Evolutionary conservation across 768 basidiomycete genomes (phyloP).

Genomic region (Psilocybe cubensis): DNA sequence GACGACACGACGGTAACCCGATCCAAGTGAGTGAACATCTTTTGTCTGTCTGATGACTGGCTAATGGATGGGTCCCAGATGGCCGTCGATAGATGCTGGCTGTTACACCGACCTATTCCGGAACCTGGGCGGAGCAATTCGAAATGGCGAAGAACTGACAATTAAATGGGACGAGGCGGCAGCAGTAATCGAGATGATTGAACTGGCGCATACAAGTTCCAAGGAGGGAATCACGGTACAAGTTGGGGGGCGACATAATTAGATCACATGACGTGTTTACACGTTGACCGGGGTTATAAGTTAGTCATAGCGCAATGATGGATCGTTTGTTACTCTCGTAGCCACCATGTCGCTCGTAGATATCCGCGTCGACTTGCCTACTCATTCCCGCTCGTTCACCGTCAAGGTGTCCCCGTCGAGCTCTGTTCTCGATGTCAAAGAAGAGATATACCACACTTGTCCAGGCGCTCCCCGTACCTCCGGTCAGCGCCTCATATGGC

Average conservation of each 20-base stretch:
- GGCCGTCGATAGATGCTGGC: conserved; percentile 64
- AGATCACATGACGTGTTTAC: conserved; percentile 30
- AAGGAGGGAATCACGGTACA: conserved; percentile 51
- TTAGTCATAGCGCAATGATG: background rate
- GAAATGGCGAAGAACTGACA: conserved; percentile 50
- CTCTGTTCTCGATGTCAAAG: conserved; percentile 68
- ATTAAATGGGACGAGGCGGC: conserved; percentile 80
- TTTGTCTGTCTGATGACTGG: background rate
- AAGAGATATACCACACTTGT: conserved; percentile 62
- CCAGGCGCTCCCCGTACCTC: conserved; percentile 65
- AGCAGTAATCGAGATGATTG: conserved; percentile 75
- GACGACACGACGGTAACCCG: conserved; percentile 46
- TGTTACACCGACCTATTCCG: conserved; percentile 64
- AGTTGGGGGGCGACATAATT: conserved; percentile 24
- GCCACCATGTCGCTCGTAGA: conserved; percentile 44
- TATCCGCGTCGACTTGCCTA: conserved; percentile 77
- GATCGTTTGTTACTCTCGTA: conserved; percentile 12
- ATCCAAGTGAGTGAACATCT: conserved; percentile 35
- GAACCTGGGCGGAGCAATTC: conserved; percentile 67
- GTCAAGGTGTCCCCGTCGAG: conserved; percentile 50
- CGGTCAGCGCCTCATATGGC: conserved; percentile 80
- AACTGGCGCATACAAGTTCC: conserved; percentile 71
- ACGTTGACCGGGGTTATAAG: conserved; percentile 24
- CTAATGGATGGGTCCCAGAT: conserved; percentile 40
- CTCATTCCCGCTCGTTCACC: conserved; percentile 69